phyloP scores from a whole-genome alignment of 495 filamentous ascomycete genomes.

The Penicillium chermesinum region DNA sequence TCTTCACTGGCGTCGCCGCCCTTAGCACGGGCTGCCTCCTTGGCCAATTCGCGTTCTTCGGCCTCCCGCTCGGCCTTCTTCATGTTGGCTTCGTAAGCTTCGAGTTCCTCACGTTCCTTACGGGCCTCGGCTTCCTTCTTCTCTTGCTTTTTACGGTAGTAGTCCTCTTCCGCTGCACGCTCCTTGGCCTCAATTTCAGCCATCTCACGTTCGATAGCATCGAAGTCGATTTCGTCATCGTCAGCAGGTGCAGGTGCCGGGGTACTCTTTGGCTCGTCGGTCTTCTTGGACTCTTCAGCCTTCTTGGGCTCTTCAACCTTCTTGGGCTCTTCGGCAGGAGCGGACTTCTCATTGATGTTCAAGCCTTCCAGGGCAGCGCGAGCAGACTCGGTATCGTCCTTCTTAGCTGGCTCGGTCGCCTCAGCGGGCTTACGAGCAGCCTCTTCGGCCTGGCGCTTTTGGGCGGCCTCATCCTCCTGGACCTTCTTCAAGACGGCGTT shows the following conservation, averaged over 20 bases:
- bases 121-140: conserved; percentile 59
- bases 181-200: conserved; percentile 57
- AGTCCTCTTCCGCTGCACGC: conserved; percentile 54
- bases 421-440: conserved; percentile 45
- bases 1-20: conserved; percentile 35
- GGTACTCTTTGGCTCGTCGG: conserved; percentile 44
- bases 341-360: conserved; percentile 36
- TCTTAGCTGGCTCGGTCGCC: conserved; percentile 39
- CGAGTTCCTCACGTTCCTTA: conserved; percentile 50
- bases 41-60: conserved; percentile 51
- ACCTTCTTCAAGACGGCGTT: conserved; percentile 62
- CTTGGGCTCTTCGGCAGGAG: conserved; percentile 13
- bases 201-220: conserved; percentile 48
- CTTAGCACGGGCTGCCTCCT: conserved; percentile 37
- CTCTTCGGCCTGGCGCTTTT: conserved; percentile 48
- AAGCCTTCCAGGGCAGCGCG: conserved; percentile 32
- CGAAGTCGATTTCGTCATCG: conserved; percentile 50
- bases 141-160: conserved; percentile 54
- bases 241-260: conserved; percentile 31
- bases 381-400: conserved; percentile 33
- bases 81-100: conserved; percentile 49
- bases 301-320: conserved; percentile 1
- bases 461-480: conserved; percentile 48
- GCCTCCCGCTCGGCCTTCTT: conserved; percentile 54
- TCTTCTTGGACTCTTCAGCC: conserved; percentile 22